Base-by-base conservation (phyloP, 352 stramenopile genomes). In the Elongisporangium senticosum region DNA sequence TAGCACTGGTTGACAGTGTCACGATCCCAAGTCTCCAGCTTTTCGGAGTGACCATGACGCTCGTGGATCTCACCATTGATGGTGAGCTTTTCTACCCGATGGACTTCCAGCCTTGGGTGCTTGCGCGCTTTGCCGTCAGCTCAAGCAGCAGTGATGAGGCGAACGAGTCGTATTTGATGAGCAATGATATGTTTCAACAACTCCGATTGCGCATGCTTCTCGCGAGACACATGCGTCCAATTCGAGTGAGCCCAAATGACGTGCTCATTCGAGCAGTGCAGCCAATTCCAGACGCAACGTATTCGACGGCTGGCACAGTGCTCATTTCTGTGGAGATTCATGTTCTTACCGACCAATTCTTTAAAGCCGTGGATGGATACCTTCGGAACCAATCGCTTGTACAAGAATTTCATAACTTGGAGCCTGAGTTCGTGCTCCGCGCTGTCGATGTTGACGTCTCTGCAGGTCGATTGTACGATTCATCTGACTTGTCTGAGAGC, bases 81-180 rank as follows among this genome's bases (percentile, higher is more conserved):
- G 65, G 65, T 20, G 62, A 72, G 37, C 13, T 55, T 4, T 72
- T 72, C 20, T 20, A 33, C 21, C 64, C 63, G 15, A 20, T 71
- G 21, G 59, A 64, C 55, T 59, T 72, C 47, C 65, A 72, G 37
- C 58, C 65, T 23, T 72, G 65, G 65, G 23, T 72, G 33, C 33
- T 43, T 2, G 33, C 11, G 11, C 33, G 13, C 13, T 43, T 43
- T 6, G 11, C 17, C 17, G 33, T 43, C 33, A 43, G 33, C 33
- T 43, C 33, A 15, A 43, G 4, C 33, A 17, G 11, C 33, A 43
- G 8, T 37, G 26, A 37, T 37, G 26, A 37, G 26, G 8, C 26
- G 6, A 6, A 37, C 8, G 26, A 43, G 10, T 10, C 33, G 2
- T 43, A 43, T 43, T 17, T 43, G 13, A 43, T 17, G 10, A 43